Conservation (phyloP, 306 rosid species). For the Heteromeles arbutifolia region DNA sequence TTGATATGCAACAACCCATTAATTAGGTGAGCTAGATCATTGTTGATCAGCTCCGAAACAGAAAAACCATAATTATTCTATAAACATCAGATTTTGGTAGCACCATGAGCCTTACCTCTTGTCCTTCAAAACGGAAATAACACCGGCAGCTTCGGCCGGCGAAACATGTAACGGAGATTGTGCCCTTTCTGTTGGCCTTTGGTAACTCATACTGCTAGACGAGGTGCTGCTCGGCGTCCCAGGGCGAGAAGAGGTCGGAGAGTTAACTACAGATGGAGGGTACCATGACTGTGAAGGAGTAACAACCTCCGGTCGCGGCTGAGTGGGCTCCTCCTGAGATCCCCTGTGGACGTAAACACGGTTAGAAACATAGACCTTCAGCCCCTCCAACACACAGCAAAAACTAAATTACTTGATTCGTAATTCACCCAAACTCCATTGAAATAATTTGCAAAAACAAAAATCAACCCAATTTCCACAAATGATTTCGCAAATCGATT, state of each 20-base stretch:
- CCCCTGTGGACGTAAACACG: slow-evolving; percentile 42
- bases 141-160: slow-evolving; percentile 76
- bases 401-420: background rate
- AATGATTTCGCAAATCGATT: background rate
- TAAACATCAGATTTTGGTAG: background rate
- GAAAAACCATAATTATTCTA: background rate
- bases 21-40: background rate
- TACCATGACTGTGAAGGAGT: slow-evolving; percentile 71
- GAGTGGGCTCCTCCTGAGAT: slow-evolving; percentile 68
- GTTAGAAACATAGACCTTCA: background rate
- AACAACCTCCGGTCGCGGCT: slow-evolving; percentile 48
- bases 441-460: background rate
- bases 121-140: slow-evolving; percentile 68
- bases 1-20: background rate
- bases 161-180: slow-evolving; percentile 53
- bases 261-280: slow-evolving; percentile 58
- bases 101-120: slow-evolving; percentile 37
- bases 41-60: background rate
- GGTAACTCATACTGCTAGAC: slow-evolving; percentile 36
- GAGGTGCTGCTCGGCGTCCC: slow-evolving; percentile 54
- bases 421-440: background rate
- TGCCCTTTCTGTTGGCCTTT: slow-evolving; percentile 36
- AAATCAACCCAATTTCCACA: background rate
- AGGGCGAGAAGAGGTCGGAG: slow-evolving; percentile 58
- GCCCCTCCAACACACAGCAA: background rate